Evolutionary conservation across 768 basidiomycete genomes (phyloP).

Genomic region (Dendrothele bispora): DNA sequence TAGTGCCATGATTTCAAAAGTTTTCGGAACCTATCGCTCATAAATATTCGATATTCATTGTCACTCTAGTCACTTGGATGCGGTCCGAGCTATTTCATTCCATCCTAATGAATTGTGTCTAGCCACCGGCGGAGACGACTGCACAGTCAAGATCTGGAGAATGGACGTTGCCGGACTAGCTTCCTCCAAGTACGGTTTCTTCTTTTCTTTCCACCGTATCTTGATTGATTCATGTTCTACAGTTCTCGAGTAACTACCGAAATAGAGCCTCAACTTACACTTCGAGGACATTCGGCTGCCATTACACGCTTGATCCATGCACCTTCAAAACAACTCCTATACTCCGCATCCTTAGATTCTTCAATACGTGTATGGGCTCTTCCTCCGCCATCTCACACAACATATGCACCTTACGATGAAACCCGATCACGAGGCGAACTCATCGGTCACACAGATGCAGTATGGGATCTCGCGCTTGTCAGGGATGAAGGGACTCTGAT

Average conservation of each 20-base stretch:
- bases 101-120: constrained; percentile 83
- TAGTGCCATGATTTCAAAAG: constrained; percentile 36
- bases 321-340: constrained; percentile 72
- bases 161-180: constrained; percentile 76
- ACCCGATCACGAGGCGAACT: constrained; percentile 75
- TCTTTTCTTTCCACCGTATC: constrained; percentile 9
- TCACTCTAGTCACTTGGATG: constrained; percentile 79
- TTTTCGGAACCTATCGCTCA: constrained; percentile 7
- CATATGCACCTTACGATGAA: constrained; percentile 90
- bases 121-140: constrained; percentile 94
- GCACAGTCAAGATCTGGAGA: constrained; percentile 94
- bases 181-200: constrained; percentile 67
- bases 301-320: constrained; percentile 86
- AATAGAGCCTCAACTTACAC: constrained; percentile 89
- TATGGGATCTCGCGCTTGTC: constrained; percentile 92
- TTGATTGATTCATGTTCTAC: constrained; percentile 16
- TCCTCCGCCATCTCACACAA: constrained; percentile 74
- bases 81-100: constrained; percentile 88
- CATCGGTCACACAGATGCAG: constrained; percentile 91
- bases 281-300: constrained; percentile 89
- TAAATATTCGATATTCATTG: constrained; percentile 14
- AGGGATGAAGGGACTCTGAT: constrained; percentile 83
- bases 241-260: constrained; percentile 79
- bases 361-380: constrained; percentile 91
- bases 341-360: constrained; percentile 91